Percentiles rank a stretch among this genome's conserved stretches.
These are phyloP conservation scores for Colletotrichum agaves DNA, from an alignment of 2,329 filamentous ascomycete species.

Conservation along the genomic window DNA sequence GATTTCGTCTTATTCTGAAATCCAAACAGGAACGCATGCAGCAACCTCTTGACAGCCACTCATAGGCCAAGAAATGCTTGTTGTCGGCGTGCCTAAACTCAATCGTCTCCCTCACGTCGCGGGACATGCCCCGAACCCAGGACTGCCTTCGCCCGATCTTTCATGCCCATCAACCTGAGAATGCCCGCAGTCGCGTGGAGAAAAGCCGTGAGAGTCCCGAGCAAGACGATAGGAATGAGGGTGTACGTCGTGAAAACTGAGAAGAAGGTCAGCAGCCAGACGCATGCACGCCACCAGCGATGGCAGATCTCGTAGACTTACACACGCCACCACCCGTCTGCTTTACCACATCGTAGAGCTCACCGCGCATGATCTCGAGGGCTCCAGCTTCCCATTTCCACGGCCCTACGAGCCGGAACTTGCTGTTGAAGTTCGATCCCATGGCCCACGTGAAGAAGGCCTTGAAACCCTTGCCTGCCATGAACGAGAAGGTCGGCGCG, in stretches of 20 bases:
- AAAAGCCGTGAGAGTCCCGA: constrained; percentile 49
- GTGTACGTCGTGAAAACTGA: constrained; percentile 51
- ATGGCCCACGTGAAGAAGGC: constrained; percentile 58
- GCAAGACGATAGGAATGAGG: constrained; percentile 49
- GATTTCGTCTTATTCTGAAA: neutral
- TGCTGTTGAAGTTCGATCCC: constrained; percentile 60
- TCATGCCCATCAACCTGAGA: constrained; percentile 22
- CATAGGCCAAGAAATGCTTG: neutral
- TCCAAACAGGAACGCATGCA: neutral
- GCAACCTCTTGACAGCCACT: too few species aligned
- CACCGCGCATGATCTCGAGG: constrained; percentile 51
- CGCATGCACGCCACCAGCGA: neutral
- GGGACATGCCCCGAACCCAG: constrained; percentile 27
- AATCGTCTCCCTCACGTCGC: constrained; percentile 24
- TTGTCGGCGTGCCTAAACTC: neutral
- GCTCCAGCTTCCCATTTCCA: constrained; percentile 53
- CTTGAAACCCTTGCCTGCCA: constrained; percentile 48
- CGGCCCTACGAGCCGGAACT: constrained; percentile 58
- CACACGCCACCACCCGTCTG: constrained; percentile 50
- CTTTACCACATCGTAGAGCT: constrained; percentile 53
- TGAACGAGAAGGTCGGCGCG: constrained; percentile 50
- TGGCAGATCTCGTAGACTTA: constrained; percentile 42
- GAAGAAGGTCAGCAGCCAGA: constrained; percentile 32
- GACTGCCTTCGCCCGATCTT: constrained; percentile 5
- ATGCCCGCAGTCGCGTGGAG: constrained; percentile 42